Evolutionary conservation across 2,329 filamentous ascomycete genomes (phyloP).

Genomic region (Alternaria novae-zelandiae): DNA sequence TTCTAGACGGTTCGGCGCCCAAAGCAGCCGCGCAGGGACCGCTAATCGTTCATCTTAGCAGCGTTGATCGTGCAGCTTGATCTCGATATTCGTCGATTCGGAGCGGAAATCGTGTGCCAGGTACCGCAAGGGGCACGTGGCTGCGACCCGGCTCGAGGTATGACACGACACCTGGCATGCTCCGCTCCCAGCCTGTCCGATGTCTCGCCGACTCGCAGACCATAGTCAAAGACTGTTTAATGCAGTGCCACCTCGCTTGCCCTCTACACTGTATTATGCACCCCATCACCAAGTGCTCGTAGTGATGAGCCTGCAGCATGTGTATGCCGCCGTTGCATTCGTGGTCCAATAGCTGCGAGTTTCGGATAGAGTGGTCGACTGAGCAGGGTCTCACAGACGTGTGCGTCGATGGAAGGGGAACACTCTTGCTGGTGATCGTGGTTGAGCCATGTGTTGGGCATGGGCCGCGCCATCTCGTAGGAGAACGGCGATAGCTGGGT

Average conservation of each 20-base stretch:
- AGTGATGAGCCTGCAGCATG: not conserved
- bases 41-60: slow-evolving; percentile 15
- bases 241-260: slow-evolving; percentile 8
- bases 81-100: slow-evolving; percentile 19
- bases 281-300: not conserved
- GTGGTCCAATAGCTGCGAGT: not conserved
- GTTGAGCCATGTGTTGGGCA: not conserved
- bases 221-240: slow-evolving; percentile 2
- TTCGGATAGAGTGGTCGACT: not conserved
- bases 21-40: slow-evolving; percentile 12
- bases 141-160: not conserved
- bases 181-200: not conserved
- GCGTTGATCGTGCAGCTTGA: slow-evolving; percentile 12
- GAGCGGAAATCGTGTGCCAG: slow-evolving; percentile 25
- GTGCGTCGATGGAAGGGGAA: not conserved
- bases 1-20: slow-evolving; percentile 25
- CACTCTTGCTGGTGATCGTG: not conserved
- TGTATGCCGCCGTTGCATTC: not conserved
- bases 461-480: not conserved
- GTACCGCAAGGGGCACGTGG: slow-evolving; percentile 11
- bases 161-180: slow-evolving; percentile 9
- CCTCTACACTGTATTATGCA: not conserved
- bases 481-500: not conserved
- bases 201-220: not conserved
- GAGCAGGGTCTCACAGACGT: not conserved